Evolutionary conservation across 2,329 filamentous ascomycete genomes (phyloP).

Genomic region (Ophiosphaerella herpotricha): DNA sequence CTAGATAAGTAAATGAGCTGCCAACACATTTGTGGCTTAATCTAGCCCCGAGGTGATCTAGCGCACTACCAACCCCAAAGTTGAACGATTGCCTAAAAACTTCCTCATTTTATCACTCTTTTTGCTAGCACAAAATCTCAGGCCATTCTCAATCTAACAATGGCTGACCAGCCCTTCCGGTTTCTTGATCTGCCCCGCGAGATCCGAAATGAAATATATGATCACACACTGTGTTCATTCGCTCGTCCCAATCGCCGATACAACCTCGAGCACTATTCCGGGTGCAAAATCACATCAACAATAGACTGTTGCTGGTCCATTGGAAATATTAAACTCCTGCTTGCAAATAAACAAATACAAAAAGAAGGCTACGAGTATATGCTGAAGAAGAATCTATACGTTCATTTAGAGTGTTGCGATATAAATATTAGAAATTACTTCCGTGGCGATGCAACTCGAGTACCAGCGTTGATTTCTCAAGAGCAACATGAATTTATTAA

Average conservation of each 20-base stretch:
- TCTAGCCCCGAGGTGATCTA: too few species aligned
- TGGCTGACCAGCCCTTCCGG: too few species aligned
- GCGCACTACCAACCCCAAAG: too few species aligned
- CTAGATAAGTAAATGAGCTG: too few species aligned
- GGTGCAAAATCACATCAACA: neutral
- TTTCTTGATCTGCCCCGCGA: neutral
- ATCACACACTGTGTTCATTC: neutral
- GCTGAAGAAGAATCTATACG: neutral
- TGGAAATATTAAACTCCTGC: constrained; percentile 2
- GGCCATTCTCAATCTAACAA: too few species aligned
- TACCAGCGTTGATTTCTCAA: too few species aligned
- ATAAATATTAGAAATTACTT: neutral
- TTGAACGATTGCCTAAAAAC: too few species aligned
- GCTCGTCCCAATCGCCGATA: neutral
- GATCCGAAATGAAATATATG: neutral
- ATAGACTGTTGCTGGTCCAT: neutral
- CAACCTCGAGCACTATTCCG: neutral
- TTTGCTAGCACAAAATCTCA: too few species aligned
- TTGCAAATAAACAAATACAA: constrained; percentile 6
- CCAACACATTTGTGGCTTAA: too few species aligned
- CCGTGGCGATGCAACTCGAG: neutral
- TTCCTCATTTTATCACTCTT: too few species aligned
- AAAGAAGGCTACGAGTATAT: neutral
- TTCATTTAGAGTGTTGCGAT: neutral
- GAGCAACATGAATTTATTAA: too few species aligned